Percentiles rank a stretch among this genome's conserved stretches.
Conservation (phyloP, 768 basidiomycete species). For the Roridomyces roridus region DNA sequence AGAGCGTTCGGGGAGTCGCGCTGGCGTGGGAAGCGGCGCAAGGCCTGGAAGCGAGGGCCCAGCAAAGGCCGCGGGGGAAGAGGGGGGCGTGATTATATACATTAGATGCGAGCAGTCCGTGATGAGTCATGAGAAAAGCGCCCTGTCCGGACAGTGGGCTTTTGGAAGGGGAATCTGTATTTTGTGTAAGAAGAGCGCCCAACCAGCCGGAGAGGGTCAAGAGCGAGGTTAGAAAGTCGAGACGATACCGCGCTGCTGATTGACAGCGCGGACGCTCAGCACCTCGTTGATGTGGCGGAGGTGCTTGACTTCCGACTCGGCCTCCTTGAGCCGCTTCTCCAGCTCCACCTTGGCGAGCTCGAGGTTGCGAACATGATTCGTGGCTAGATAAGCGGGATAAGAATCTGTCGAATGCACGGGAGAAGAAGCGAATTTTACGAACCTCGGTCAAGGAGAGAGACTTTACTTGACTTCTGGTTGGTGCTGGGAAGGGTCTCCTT, state of each 20-base stretch:
- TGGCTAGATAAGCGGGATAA: constrained; percentile 52
- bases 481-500: constrained; percentile 89
- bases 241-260: constrained; percentile 63
- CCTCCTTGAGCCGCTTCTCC: constrained; percentile 77
- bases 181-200: constrained; percentile 35
- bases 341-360: constrained; percentile 80
- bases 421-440: constrained; percentile 30
- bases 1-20: constrained; percentile 38
- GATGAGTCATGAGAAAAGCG: constrained; percentile 30
- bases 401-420: background rate
- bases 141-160: constrained; percentile 30
- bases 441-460: constrained; percentile 87
- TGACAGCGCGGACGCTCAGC: constrained; percentile 84
- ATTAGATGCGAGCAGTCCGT: constrained; percentile 51
- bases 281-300: constrained; percentile 89
- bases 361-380: constrained; percentile 86
- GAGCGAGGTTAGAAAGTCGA: constrained; percentile 51
- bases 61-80: constrained; percentile 33
- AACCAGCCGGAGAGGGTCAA: constrained; percentile 36
- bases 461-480: constrained; percentile 94
- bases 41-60: constrained; percentile 43
- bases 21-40: constrained; percentile 40
- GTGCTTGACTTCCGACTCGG: constrained; percentile 81
- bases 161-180: constrained; percentile 37
- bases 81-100: constrained; percentile 46